Base-by-base conservation (phyloP, 2,329 filamentous ascomycete genomes). In the Colletotrichum liriopes region DNA sequence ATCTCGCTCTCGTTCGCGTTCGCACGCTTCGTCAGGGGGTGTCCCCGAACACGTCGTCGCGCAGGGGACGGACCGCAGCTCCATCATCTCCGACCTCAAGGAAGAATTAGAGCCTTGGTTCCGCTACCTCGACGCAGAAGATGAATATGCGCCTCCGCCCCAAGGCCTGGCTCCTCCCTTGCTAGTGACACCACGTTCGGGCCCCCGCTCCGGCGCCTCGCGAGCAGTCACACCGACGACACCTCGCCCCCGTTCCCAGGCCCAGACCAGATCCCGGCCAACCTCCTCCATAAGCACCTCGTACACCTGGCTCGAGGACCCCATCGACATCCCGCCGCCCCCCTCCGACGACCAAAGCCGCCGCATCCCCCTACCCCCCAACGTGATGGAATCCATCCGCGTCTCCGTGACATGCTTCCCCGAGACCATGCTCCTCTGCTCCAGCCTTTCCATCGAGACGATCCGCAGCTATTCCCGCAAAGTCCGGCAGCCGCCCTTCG, bases 381-480 rank as follows among this genome's bases (percentile, higher is more conserved):
- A 89, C 35, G 82, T 89, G 3, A 78, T 90, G 51, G 88, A 91
- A 70, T 89, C 84, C 0, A 80, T 91, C 5, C 82, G 86, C 37
- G 83, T 89, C 7, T 89, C 86, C 0, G 85, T 89, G 14, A 81
- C 84, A 6, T 89, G 87, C 75, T 91, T 91, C 73, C 89, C 89
- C 0, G 88, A 90, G 74, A 89, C 88, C 1, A 89, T 90, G 86
- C 84, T 91, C 1, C 81, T 87, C 14, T 86, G 88, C 6, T 86
- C 85, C 0, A 89, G 86, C 75, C 80, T 90, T 5, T 86, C 88
- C 0, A 83, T 90, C 60, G 88, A 91, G 78, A 90, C 86, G 0
- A 89, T 91, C 69, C 87, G 89, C 20, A 79, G 84, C 37, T 89
- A 89, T 74, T 86, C 88, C 0, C 87, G 83, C 63, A 89, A 89